Evolutionary conservation across 371 early-diverging fungal species (phyloP), one percentile per base, ranked within the genome.

Genomic region (Apophysomyces variabilis): DNA sequence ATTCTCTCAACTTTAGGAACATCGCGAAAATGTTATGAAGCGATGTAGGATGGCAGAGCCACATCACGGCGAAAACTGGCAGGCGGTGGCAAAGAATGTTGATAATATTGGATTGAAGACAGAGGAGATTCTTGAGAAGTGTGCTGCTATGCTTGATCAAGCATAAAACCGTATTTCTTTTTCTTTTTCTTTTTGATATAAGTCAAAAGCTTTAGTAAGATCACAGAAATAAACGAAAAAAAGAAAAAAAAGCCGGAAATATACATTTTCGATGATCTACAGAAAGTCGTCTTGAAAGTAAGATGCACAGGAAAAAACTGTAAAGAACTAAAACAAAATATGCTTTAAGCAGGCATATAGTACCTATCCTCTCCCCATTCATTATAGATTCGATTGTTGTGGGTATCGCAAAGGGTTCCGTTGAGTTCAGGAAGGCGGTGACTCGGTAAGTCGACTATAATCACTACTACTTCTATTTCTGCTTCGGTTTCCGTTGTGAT

Each of bases 11-110:
- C 32, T 58, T 44, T 65, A 71, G 60, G 84, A 83, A 38, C 80
- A 80, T 59, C 88, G 87, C 39, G 64, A 76, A 11, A 73, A 82
- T 18, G 80, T 96, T 38, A 76, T 93, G n/a, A 76, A 77, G 46
- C 82, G 86, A 26, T 96, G 94, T 73, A 81, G 84, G 0, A 79
- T 81, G 4, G 92, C 96, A 4, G 93, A 93, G 60, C 98, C 98
- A 8, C 87, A 85, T 56, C 96, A 97, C 71, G 98, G 98, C 38
- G 93, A 94, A 70, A 60, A 77, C 58, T 98, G 98, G 98, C 92
- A 91, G 64, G 66, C 77, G 0, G 86, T 88, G 16, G 84, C 93
- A 16, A 98, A 98, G 75, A 87, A 91, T 67, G 70, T 92, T 68
- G 72, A 67, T 26, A 92, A 93, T 73, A 72, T 85, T 38, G 92